A percentile compares a stretch with the other conserved stretches of the same genome.
Evolutionary conservation across 2,329 filamentous ascomycete species (phyloP).

Genomic region (Penicillium concentricum): DNA sequence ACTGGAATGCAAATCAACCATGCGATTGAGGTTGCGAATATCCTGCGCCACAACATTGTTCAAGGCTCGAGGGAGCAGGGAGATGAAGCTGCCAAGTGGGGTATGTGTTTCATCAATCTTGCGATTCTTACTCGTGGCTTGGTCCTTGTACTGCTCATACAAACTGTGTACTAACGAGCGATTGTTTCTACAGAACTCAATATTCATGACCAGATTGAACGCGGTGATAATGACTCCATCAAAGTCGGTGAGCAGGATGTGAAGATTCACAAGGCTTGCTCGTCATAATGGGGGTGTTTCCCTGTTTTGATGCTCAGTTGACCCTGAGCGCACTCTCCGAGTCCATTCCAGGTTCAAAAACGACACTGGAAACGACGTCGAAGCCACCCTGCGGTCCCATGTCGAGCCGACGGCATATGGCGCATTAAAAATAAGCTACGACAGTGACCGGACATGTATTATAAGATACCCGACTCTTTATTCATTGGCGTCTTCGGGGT

Average conservation of each 20-base stretch:
- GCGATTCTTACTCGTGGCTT: background rate
- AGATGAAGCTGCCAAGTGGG: conserved; percentile 37
- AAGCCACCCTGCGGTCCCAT: background rate
- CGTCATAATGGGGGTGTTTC: conserved; percentile 23
- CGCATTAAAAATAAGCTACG: background rate
- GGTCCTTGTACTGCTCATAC: no score
- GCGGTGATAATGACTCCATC: conserved; percentile 89
- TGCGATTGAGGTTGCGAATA: conserved; percentile 76
- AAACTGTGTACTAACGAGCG: conserved; percentile 3
- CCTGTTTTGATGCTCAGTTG: background rate
- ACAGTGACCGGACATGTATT: conserved; percentile 29
- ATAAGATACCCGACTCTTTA: conserved; percentile 40
- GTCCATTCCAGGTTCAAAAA: background rate
- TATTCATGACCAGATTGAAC: conserved; percentile 88
- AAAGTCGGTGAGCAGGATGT: conserved; percentile 56
- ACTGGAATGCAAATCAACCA: conserved; percentile 67
- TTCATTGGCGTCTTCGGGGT: conserved; percentile 36
- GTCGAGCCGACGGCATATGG: background rate
- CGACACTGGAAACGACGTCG: background rate
- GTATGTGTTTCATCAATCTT: conserved; percentile 18
- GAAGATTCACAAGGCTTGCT: conserved; percentile 45
- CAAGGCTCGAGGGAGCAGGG: conserved; percentile 62
- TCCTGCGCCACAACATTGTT: conserved; percentile 81
- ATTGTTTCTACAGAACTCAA: conserved; percentile 62
- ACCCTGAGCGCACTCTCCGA: conserved; percentile 1